These are phyloP conservation scores for Penicillium sp. DNA, from an alignment of 2,329 filamentous ascomycete genomes.

Conservation along the genomic window DNA sequence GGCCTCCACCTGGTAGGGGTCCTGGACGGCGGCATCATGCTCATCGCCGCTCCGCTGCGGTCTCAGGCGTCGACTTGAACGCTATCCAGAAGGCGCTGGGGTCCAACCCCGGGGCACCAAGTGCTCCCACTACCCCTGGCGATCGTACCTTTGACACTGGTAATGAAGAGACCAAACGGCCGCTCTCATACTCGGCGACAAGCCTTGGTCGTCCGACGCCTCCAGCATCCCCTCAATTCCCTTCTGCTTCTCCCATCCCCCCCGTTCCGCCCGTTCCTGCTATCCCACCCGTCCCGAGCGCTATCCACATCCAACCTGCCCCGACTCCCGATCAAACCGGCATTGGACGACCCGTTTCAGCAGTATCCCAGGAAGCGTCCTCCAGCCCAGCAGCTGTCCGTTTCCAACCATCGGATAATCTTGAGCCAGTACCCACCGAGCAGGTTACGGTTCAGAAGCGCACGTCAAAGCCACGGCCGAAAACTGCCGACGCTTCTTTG, in stretches of 20 bases:
- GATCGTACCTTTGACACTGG: slow-evolving; percentile 37
- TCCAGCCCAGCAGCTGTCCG: slow-evolving; percentile 72
- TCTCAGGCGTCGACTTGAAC: slow-evolving; percentile 80
- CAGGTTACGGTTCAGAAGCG: slow-evolving; percentile 45
- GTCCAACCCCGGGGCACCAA: slow-evolving; percentile 57
- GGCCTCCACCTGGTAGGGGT: slow-evolving; percentile 44
- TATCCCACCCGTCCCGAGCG: slow-evolving; percentile 20
- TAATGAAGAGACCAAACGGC: slow-evolving; percentile 34
- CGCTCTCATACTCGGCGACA: slow-evolving; percentile 40
- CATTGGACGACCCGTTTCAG: slow-evolving; percentile 79
- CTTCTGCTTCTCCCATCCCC: slow-evolving; percentile 14
- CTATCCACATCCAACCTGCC: slow-evolving; percentile 19
- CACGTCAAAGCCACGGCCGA: slow-evolving; percentile 42
- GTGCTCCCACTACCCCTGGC: slow-evolving; percentile 59
- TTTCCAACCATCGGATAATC: slow-evolving; percentile 63
- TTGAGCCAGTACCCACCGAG: slow-evolving; percentile 38
- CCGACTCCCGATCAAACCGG: slow-evolving; percentile 37
- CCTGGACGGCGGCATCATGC: slow-evolving; percentile 70
- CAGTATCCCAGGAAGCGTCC: slow-evolving; percentile 82
- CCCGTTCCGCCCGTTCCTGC: slow-evolving; percentile 21
- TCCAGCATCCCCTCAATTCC: slow-evolving; percentile 38
- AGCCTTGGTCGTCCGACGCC: slow-evolving; percentile 35
- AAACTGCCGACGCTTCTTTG: slow-evolving; percentile 48
- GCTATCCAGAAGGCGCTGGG: slow-evolving; percentile 54
- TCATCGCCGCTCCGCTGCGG: slow-evolving; percentile 78